Conservation (phyloP, 179 eudicot genomes). For the Drosera spatulata region DNA sequence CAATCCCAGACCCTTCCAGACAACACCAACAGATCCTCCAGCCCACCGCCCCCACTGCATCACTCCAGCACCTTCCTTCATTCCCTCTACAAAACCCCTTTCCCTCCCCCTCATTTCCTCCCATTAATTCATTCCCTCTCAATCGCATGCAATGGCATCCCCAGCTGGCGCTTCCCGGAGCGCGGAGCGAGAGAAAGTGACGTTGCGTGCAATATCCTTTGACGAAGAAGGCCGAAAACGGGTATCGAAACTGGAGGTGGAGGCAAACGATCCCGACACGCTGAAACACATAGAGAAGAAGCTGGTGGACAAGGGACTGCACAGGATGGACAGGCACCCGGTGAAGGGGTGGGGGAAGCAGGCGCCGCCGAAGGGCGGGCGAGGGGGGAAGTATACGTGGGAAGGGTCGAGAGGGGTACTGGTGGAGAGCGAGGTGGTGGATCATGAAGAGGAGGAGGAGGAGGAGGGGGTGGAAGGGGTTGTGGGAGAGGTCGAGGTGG, state of each 20-base stretch:
- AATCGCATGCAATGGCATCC: no score
- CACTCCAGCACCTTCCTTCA: no score
- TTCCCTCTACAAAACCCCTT: no score
- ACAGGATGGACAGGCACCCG: constrained; percentile 67
- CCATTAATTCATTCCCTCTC: no score
- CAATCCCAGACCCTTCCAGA: no score
- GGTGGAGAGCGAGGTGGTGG: constrained; percentile 39
- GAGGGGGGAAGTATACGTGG: constrained; percentile 91
- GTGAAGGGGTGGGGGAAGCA: constrained; percentile 32
- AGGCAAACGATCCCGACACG: constrained; percentile 33
- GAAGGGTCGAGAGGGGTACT: constrained; percentile 50
- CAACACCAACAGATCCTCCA: no score
- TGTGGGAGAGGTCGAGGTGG: constrained; percentile 38
- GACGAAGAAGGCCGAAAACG: constrained; percentile 41
- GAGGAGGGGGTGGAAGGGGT: constrained; percentile 6
- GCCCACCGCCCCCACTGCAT: no score
- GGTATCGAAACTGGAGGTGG: constrained; percentile 34
- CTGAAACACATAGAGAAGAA: constrained; percentile 51
- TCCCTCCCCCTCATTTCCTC: no score
- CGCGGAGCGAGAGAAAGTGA: constrained; percentile 11
- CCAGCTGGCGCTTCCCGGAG: no score
- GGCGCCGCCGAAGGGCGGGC: constrained; percentile 64
- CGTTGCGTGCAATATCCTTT: constrained; percentile 34
- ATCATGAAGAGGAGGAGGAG: constrained; percentile 9
- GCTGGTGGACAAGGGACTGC: constrained; percentile 59